Conservation (phyloP, 208 protist species). For the Leishmania guyanensis region DNA sequence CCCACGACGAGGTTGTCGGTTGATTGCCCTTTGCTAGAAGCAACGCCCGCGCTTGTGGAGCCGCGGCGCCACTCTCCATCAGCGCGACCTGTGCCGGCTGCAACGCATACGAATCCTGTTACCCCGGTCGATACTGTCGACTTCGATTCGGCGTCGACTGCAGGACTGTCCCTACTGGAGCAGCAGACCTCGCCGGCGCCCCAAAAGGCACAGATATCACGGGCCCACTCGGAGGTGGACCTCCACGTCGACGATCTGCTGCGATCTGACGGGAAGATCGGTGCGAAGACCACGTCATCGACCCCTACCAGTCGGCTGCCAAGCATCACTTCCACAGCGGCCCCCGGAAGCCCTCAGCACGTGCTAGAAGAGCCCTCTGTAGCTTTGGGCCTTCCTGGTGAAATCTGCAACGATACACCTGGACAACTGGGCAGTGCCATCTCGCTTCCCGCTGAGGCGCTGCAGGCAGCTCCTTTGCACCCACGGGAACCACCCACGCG, state of each 20-base stretch:
- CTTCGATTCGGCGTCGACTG: neutral
- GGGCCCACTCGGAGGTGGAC: neutral
- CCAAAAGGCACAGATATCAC: neutral
- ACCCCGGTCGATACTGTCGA: neutral
- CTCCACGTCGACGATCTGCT: neutral
- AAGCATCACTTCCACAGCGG: conserved; percentile 19
- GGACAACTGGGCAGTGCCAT: neutral
- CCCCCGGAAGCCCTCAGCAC: conserved; percentile 16
- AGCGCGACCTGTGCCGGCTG: neutral
- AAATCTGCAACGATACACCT: conserved; percentile 9
- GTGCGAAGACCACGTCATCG: neutral
- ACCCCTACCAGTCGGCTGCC: conserved; percentile 7
- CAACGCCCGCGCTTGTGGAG: conserved; percentile 19
- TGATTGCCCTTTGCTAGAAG: neutral
- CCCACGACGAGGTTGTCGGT: neutral
- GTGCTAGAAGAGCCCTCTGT: neutral
- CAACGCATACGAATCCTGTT: neutral
- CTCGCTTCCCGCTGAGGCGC: conserved; percentile 25
- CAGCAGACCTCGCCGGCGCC: conserved; percentile 1
- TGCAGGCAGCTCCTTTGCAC: conserved; percentile 1
- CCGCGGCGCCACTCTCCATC: conserved; percentile 22
- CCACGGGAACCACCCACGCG: conserved; percentile 5
- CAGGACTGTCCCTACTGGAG: neutral
- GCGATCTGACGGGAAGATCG: conserved; percentile 6
- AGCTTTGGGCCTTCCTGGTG: conserved; percentile 5